Conservation (phyloP, 2,329 filamentous ascomycete species). For the Pyricularia pennisetigena region DNA sequence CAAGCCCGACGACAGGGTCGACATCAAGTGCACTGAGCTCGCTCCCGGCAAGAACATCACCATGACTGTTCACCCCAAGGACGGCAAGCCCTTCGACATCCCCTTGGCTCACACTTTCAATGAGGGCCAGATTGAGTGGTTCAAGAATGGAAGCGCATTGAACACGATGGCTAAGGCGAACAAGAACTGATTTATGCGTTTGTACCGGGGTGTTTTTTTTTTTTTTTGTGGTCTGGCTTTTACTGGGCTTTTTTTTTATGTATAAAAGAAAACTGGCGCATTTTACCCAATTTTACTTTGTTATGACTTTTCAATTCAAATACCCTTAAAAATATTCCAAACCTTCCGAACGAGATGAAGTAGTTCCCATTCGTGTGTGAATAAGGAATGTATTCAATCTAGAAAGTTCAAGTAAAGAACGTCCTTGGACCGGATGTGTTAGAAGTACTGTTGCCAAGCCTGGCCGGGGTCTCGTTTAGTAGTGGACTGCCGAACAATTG, state of each 20-base stretch:
- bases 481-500: not conserved
- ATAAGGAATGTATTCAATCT: not conserved
- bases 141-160: constrained; percentile 92
- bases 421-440: not conserved
- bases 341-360: not conserved
- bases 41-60: constrained; percentile 89
- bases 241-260: not conserved
- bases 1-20: constrained; percentile 82
- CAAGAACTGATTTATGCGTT: not conserved
- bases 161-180: constrained; percentile 90
- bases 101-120: constrained; percentile 95
- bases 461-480: too few species aligned
- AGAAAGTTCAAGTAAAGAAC: not conserved
- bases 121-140: constrained; percentile 96
- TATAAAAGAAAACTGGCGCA: constrained; percentile 1
- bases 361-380: not conserved
- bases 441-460: not conserved
- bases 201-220: not conserved
- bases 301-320: not conserved
- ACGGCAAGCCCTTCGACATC: constrained; percentile 71
- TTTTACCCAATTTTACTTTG: not conserved
- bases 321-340: not conserved
- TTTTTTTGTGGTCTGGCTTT: not conserved
- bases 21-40: constrained; percentile 80
- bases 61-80: constrained; percentile 83